Base-by-base conservation (phyloP, 345 rosid genomes). In the Limnanthes douglasii region DNA sequence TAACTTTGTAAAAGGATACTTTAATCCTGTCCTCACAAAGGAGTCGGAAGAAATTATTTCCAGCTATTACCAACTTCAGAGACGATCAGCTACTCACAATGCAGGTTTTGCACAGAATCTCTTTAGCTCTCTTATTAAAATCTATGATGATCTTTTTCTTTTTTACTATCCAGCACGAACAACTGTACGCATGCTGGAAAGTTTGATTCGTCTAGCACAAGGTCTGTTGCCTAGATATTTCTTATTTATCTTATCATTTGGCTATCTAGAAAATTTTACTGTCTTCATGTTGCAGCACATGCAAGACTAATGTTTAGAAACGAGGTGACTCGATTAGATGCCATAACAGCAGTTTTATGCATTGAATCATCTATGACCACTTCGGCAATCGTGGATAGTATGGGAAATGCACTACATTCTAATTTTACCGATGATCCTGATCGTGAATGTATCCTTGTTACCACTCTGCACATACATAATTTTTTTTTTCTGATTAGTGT, bases 221-320 rank as follows among this genome's bases (percentile, higher is more conserved):
- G 95, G 94, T 83, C 57, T 41, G 45, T 34, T 37, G 5, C 15
- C 8, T 12, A 13, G 21, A n/a, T n/a, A n/a, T 21, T 2, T 10
- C 19, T 46, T 53, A 21, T 30, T 20, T 2, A 15, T 20, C 16
- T 46, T 10, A 34, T 46, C 31, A 14, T 25, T 45, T 37, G 29
- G 38, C 33, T 6, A 5, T 41, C 9, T n/a, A 6, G 9, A 25
- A 30, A 15, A 42, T 11, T 43, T 31, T 37, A 26, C 19, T 18
- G 42, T 32, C 16, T 50, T 7, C 35, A 26, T 44, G 34, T 40
- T 49, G 51, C 71, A 88, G 95, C 92, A 42, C 97, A 88, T 62
- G 97, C 97, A 31, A 74, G 92, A 60, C 73, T 88, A 42, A 76
- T 88, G 97, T 88, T 76, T 68, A 79, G 97, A 66, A 69, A 76